Evolutionary conservation across 331 rosid species (phyloP), one percentile per base, ranked within the genome.

Genomic region (Malus hybrid): DNA sequence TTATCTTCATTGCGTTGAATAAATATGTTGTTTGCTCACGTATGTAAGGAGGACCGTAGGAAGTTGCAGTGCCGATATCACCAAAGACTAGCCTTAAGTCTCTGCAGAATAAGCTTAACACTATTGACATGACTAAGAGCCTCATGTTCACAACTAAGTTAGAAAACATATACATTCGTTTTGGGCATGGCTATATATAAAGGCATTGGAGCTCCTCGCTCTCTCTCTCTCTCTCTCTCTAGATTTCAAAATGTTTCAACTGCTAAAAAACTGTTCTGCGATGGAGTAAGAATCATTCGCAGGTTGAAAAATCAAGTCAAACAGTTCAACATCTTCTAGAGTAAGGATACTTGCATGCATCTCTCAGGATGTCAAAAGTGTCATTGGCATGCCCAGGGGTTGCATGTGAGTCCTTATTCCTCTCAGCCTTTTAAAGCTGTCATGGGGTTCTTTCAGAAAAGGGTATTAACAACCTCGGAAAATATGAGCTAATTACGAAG

Each of bases 41-140:
- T 46, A 88, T 83, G 60, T 88, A 90, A 18, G 96, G 93, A 56
- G 93, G 87, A 11, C 82, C 79, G 52, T 88, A 88, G 44, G 89
- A 75, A 6, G 88, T 11, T 33, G 96, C 93, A 2, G 89, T 88
- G 6, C 96, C 93, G 74, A 88, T 81, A 19, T 87, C 96, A 60
- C 84, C 90, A 18, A 39, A 26, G 72, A 81, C 79, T 0, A 58
- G 30, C 58, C 13, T 66, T 19, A 57, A 6, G 32, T 78, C 75
- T 75, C 28, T 65, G 77, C 75, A 56, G 16, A 82, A 48, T 10
- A 88, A 26, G 71, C 9, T 44, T 29, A 75, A 76, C 53, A 86
- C 29, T 36, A n/a, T n/a, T 24, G 28, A 19, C 70, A 66, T 34
- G 28, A 5, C 15, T 34, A 66, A 10, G 52, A 66, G 70, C 19